These are phyloP conservation scores for Lactifluus piperatus DNA, from an alignment of 768 basidiomycete species.

Conservation along the genomic window DNA sequence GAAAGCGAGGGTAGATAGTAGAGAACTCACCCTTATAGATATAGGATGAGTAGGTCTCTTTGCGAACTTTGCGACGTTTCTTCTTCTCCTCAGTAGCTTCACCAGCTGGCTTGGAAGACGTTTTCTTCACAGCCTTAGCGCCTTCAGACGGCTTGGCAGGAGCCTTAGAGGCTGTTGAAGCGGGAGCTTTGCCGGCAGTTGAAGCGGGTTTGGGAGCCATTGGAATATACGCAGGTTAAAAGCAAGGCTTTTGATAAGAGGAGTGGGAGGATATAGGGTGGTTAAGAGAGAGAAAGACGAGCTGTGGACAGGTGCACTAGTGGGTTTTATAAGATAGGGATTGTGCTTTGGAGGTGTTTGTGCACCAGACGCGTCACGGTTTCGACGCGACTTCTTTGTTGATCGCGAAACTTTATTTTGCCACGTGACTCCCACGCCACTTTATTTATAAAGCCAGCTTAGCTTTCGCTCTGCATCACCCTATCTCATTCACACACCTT, in stretches of 20 bases:
- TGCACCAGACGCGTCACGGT: slow-evolving; percentile 28
- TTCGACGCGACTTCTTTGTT: slow-evolving; percentile 30
- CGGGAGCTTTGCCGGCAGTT: slow-evolving; percentile 76
- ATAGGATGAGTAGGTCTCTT: slow-evolving; percentile 92
- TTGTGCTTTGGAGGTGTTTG: slow-evolving; percentile 32
- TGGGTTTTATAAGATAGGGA: slow-evolving; percentile 28
- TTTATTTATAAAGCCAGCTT: slow-evolving; percentile 2
- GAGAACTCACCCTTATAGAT: slow-evolving; percentile 70
- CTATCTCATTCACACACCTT: slow-evolving; percentile 1
- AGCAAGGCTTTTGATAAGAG: neutral
- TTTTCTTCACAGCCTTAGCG: slow-evolving; percentile 75
- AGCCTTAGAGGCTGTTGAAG: slow-evolving; percentile 60
- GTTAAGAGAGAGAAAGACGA: neutral
- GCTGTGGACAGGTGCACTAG: slow-evolving; percentile 14
- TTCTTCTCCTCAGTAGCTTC: slow-evolving; percentile 70
- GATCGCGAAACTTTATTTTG: slow-evolving; percentile 25
- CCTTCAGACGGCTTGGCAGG: slow-evolving; percentile 57
- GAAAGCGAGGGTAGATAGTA: neutral
- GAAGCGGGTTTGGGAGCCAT: slow-evolving; percentile 74
- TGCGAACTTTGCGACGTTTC: slow-evolving; percentile 76
- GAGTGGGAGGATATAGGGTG: neutral
- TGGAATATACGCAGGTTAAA: slow-evolving; percentile 21
- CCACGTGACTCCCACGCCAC: slow-evolving; percentile 7
- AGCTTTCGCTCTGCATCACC: slow-evolving; percentile 6
- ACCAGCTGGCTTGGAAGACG: slow-evolving; percentile 44